phyloP scores from a whole-genome alignment of 257 asterid genomes.

The Solanum pinnatisectum region DNA sequence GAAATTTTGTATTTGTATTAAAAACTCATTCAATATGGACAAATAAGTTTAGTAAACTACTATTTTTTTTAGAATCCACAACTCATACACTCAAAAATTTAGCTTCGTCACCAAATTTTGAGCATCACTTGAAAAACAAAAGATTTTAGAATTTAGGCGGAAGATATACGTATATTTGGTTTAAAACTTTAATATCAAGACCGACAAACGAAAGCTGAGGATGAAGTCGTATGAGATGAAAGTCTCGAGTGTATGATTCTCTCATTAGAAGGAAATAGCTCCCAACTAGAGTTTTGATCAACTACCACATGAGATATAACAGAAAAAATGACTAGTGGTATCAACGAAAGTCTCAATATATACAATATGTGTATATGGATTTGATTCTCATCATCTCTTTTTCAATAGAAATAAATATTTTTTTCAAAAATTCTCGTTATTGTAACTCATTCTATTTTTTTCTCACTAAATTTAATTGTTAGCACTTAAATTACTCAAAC shows the following conservation, averaged over 20 bases:
- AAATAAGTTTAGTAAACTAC: too few species aligned
- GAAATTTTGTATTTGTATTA: not conserved
- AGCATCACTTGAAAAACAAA: too few species aligned
- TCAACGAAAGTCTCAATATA: not conserved
- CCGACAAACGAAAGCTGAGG: not conserved
- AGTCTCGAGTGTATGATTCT: not conserved
- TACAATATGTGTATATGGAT: not conserved
- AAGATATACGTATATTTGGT: not conserved
- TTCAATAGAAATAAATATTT: not conserved
- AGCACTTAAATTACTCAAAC: not conserved
- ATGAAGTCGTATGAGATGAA: not conserved
- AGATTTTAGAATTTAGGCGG: not conserved
- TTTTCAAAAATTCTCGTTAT: not conserved
- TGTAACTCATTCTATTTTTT: not conserved
- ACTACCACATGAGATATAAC: not conserved
- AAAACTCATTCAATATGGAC: not conserved
- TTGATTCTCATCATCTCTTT: not conserved
- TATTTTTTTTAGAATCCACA: not conserved
- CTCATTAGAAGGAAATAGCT: not conserved
- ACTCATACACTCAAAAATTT: not conserved
- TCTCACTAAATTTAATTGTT: not conserved
- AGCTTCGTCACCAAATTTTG: too few species aligned
- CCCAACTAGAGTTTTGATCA: not conserved
- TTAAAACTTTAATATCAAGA: not conserved
- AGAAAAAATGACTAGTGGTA: not conserved